These are phyloP conservation scores for Tillandsia fasciculata DNA, from an alignment of 176 grass and related monocot species.

Conservation along the genomic window DNA sequence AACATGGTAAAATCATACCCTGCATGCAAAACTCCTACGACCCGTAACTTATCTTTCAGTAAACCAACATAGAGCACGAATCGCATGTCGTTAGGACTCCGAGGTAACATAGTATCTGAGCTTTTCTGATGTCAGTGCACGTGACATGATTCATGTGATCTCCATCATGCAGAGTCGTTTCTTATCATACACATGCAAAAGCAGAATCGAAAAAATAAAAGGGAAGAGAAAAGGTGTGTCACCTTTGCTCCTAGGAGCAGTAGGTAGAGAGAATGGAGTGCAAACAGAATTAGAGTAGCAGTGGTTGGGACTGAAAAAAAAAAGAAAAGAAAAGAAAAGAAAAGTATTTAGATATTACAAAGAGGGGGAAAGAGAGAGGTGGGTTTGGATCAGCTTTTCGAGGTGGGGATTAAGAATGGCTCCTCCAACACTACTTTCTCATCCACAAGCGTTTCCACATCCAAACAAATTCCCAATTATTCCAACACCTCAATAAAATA, in stretches of 20 bases:
- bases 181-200: background rate
- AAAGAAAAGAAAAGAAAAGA: no score
- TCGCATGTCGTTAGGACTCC: no score
- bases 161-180: background rate
- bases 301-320: background rate
- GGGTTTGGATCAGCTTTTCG: conserved; percentile 27
- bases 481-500: background rate
- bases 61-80: no score
- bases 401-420: conserved; percentile 17
- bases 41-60: background rate
- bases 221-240: conserved; percentile 3
- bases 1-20: background rate
- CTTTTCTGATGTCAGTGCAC: background rate
- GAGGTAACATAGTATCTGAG: no score
- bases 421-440: conserved; percentile 24
- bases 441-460: conserved; percentile 20
- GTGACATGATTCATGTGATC: background rate
- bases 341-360: background rate
- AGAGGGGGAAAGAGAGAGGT: background rate
- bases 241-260: background rate
- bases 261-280: background rate
- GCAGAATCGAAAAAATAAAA: background rate
- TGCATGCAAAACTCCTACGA: background rate
- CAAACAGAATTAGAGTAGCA: background rate
- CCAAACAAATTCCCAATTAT: background rate